Percentiles rank a stretch among this genome's conserved stretches.
These are phyloP conservation scores for Alternaria alternata DNA, from an alignment of 2,329 filamentous ascomycete genomes.

Conservation along the genomic window DNA sequence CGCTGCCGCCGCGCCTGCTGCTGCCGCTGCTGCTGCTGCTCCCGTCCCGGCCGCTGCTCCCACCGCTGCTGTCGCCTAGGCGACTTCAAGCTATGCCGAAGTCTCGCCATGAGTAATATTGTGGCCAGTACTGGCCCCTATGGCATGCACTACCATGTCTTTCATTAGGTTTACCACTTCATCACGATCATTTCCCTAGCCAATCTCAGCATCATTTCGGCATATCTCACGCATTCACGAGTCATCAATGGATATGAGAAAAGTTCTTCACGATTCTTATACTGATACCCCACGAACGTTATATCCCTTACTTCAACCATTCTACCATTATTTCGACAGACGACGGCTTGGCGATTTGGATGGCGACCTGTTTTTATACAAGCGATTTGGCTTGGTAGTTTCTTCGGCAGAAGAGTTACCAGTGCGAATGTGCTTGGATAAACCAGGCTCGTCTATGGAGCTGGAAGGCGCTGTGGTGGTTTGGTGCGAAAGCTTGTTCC, in stretches of 20 bases:
- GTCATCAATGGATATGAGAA: conserved; percentile 44
- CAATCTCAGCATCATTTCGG: conserved; percentile 43
- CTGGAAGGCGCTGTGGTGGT: conserved; percentile 45
- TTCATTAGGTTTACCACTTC: conserved; percentile 24
- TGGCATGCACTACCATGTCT: conserved; percentile 19
- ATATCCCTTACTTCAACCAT: conserved; percentile 47
- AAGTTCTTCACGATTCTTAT: conserved; percentile 53
- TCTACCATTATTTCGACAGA: conserved; percentile 48
- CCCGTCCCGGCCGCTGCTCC: conserved; percentile 52
- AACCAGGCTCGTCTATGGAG: conserved; percentile 32
- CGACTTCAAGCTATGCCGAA: conserved; percentile 4
- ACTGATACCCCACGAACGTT: conserved; percentile 55
- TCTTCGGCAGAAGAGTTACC: conserved; percentile 14
- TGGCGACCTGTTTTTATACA: conserved; percentile 29
- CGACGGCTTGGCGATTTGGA: conserved; percentile 49
- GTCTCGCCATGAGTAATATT: conserved; percentile 30
- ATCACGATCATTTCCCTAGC: conserved; percentile 45
- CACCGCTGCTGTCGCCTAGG: conserved; percentile 52
- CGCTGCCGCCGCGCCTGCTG: conserved; percentile 32
- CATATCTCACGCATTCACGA: conserved; percentile 51
- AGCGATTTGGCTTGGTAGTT: conserved; percentile 18
- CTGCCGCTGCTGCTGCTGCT: conserved; percentile 28
- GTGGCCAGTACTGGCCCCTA: conserved; percentile 18
- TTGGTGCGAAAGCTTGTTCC: conserved; percentile 36
- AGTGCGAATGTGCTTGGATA: conserved; percentile 36